Base-by-base conservation (phyloP, 1,284 basidiomycete species). In the Volvariella surrecta region DNA sequence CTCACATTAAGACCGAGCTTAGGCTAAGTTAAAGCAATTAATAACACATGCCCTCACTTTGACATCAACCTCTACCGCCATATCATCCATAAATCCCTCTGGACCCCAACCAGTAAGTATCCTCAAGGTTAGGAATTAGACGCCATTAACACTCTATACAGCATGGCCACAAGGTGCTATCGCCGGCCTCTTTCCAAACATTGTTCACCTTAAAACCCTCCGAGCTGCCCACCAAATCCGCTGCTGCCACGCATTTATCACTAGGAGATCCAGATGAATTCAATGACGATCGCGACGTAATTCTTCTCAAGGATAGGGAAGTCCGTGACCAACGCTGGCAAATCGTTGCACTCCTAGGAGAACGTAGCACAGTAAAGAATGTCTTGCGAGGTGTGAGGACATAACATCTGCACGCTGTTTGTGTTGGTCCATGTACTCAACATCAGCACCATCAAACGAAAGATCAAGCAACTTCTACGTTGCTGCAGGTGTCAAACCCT, bases 11-110 rank as follows among this genome's bases (percentile, higher is more conserved):
- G 42, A 48, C n/a, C 3, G 9, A 15, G 1, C 7, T 37, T 19
- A 88, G 85, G 82, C 82, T 7, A 87, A 87, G 56, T 67, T 89
- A 6, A 89, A 89, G 56, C 83, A 89, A 48, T 69, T 89, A 13
- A 81, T 89, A 47, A 82, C 79, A 0, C 82, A 83, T 54, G 82
- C 86, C 2, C 61, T 89, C 24, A 80, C 83, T 1, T 63, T 89
- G 7, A 88, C 84, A 1, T 78, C 82, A 0, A 73, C 79, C 3
- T 88, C 86, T 2, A 75, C 80, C 51, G 76, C 82, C 20, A 82
- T 87, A 51, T 74, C 80, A 1, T 88, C 86, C 35, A 85, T 89
- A 41, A 70, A 69, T n/a, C 76, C 82, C 0, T 76, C 80, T n/a
- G 13, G n/a, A n/a, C 18, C 34, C n/a, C 34, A 15, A 16, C 18